phyloP scores from a whole-genome alignment of 768 basidiomycete species.

The Suillus subaureus region DNA sequence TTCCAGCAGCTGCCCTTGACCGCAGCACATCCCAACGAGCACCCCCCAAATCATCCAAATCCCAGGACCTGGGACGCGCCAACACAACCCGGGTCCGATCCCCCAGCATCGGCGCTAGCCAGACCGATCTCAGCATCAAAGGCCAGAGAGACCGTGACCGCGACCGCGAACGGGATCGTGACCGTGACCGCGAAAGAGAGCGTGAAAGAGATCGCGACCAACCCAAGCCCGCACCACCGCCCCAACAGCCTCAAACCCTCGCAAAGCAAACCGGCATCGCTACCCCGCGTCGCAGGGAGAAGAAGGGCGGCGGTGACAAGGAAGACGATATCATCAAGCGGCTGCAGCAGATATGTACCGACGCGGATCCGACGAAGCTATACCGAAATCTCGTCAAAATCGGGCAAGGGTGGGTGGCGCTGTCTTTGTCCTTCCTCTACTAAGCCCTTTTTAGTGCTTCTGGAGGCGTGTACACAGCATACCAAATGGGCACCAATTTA shows the following conservation, averaged over 20 bases:
- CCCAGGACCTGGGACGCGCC: constrained; percentile 53
- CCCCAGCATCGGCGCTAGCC: constrained; percentile 39
- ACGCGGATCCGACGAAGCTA: constrained; percentile 93
- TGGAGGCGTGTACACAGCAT: constrained; percentile 97
- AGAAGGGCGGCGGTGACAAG: constrained; percentile 56
- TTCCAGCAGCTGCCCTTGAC: constrained; percentile 72
- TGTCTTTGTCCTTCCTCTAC: not conserved
- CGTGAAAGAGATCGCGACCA: constrained; percentile 38
- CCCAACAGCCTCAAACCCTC: constrained; percentile 37
- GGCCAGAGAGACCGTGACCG: constrained; percentile 26
- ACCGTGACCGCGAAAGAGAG: constrained; percentile 34
- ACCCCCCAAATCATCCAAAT: constrained; percentile 53
- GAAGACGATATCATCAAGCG: constrained; percentile 92
- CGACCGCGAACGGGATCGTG: constrained; percentile 23
- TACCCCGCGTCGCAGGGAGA: constrained; percentile 84
- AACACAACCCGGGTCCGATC: constrained; percentile 58
- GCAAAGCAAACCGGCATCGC: constrained; percentile 73
- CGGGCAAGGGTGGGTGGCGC: constrained; percentile 83
- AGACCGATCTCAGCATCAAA: constrained; percentile 59
- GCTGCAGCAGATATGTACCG: constrained; percentile 92
- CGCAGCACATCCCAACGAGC: constrained; percentile 86
- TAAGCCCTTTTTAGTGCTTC: constrained; percentile 65
- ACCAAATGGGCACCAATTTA: constrained; percentile 93
- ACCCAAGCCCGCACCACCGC: constrained; percentile 60
- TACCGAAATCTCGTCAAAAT: constrained; percentile 96